Evolutionary conservation across 768 basidiomycete species (phyloP), one percentile per base, ranked within the genome.

Genomic region (Lentinula detonsa): DNA sequence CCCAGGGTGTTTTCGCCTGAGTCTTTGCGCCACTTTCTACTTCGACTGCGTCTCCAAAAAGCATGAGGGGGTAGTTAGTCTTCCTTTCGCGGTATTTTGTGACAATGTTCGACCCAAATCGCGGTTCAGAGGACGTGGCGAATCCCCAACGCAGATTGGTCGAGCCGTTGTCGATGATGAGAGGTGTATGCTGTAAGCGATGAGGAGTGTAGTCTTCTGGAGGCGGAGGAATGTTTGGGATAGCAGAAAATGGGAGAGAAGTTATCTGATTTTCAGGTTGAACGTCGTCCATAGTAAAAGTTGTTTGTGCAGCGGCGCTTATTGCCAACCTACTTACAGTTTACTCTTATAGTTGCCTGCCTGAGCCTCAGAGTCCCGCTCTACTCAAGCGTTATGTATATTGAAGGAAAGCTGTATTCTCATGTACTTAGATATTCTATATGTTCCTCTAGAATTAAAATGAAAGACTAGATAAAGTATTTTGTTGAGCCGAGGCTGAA

Each of bases 31-130:
- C 90, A 43, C 88, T 89, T 71, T 99, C 97, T 11, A 85, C 78
- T 48, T 97, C 95, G 34, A 93, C 85, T 10, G 86, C 93, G 35
- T 90, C 85, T 0, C 97, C 97, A 61, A 96, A 96, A 11, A 98
- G 78, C 34, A 95, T 70, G n/a, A 95, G 75, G 0, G 87, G 88
- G 62, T 82, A 87, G 71, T 93, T 93, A 13, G 81, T 85, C 71
- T 86, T 89, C 66, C 95, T 83, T 66, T 98, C 97, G 72, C 92
- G 92, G 75, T 91, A 98, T 69, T 89, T 90, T 56, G 94, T 83
- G 16, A 95, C 78, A 46, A 88, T 82, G 66, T 94, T 95, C 1
- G 84, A 77, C 37, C 83, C 83, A 15, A 79, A 75, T 40, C 80
- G 84, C 0, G 93, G 92, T 0, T 70, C 69, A 2, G 73, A 43